These are phyloP conservation scores for Ramalina peruviana DNA, from an alignment of 495 filamentous ascomycete genomes.

Conservation along the genomic window DNA sequence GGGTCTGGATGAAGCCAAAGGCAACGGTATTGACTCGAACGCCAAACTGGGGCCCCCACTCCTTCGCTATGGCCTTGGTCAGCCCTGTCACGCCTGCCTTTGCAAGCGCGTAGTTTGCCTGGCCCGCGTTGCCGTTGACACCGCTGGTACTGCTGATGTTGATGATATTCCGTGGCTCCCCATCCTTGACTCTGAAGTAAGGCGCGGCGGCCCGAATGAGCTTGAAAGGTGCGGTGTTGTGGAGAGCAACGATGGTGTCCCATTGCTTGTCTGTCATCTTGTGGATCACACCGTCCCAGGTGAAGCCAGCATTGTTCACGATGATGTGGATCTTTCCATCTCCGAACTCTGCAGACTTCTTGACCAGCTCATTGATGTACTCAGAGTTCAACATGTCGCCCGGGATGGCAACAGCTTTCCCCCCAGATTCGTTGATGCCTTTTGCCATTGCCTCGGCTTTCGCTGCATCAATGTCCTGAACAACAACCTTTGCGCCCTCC, in stretches of 20 bases:
- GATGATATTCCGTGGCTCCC: slow-evolving; percentile 62
- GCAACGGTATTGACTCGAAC: slow-evolving; percentile 58
- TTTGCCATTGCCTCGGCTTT: slow-evolving; percentile 51
- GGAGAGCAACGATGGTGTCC: slow-evolving; percentile 69
- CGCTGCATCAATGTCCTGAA: slow-evolving; percentile 66
- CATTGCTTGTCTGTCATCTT: slow-evolving; percentile 84
- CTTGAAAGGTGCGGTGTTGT: slow-evolving; percentile 72
- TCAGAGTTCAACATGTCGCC: slow-evolving; percentile 58
- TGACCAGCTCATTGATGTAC: slow-evolving; percentile 55
- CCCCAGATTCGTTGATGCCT: slow-evolving; percentile 46
- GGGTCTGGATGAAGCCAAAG: slow-evolving; percentile 50
- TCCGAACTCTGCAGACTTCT: slow-evolving; percentile 64
- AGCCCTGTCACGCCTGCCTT: slow-evolving; percentile 71
- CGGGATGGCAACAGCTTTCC: slow-evolving; percentile 51
- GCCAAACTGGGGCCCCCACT: slow-evolving; percentile 78
- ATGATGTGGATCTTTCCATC: slow-evolving; percentile 77
- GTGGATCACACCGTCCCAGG: slow-evolving; percentile 72
- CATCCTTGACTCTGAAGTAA: slow-evolving; percentile 77
- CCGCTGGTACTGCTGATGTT: slow-evolving; percentile 72
- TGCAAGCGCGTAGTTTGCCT: slow-evolving; percentile 72
- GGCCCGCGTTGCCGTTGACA: slow-evolving; percentile 71
- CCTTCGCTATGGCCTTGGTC: slow-evolving; percentile 78
- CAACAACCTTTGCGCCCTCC: slow-evolving; percentile 70
- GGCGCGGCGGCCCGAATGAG: slow-evolving; percentile 65
- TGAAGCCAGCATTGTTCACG: slow-evolving; percentile 80